Percentiles rank a stretch among this genome's conserved stretches.
Conservation (phyloP, 2,329 filamentous ascomycete species). For the Cryphonectria nitschkei region DNA sequence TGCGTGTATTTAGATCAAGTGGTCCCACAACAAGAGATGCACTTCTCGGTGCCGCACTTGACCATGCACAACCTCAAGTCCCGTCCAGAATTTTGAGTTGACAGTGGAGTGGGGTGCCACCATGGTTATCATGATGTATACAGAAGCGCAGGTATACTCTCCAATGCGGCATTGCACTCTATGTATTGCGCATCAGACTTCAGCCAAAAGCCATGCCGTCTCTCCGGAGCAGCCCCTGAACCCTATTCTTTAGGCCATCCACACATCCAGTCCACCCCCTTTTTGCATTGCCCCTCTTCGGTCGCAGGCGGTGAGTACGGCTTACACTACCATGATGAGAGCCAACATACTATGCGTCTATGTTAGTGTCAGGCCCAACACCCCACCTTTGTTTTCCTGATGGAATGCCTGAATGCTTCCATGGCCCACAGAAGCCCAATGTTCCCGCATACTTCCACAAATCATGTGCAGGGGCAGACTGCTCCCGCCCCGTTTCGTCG, state of each 20-base stretch:
- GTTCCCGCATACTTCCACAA: slow-evolving; percentile 7
- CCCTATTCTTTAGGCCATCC: background rate
- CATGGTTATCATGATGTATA: background rate
- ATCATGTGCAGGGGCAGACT: background rate
- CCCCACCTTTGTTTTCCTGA: background rate
- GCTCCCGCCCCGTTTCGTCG: slow-evolving; percentile 1
- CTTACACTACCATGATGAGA: background rate
- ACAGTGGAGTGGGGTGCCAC: background rate
- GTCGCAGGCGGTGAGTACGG: slow-evolving; percentile 10
- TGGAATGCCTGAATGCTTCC: slow-evolving; percentile 16
- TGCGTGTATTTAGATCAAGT: background rate
- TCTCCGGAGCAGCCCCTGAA: slow-evolving; percentile 10
- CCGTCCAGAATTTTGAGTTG: background rate
- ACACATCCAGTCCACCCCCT: slow-evolving; percentile 5
- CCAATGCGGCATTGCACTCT: background rate
- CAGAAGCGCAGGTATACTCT: background rate
- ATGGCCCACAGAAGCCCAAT: slow-evolving; percentile 8
- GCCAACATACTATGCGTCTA: background rate
- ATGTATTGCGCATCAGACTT: background rate
- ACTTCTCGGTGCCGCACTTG: background rate
- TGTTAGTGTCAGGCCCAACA: background rate
- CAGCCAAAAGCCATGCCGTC: background rate
- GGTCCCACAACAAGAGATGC: background rate
- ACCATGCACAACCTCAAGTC: background rate
- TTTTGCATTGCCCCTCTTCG: background rate